phyloP scores from a whole-genome alignment of 2,329 filamentous ascomycete species.

The Diaporthe sp. region DNA sequence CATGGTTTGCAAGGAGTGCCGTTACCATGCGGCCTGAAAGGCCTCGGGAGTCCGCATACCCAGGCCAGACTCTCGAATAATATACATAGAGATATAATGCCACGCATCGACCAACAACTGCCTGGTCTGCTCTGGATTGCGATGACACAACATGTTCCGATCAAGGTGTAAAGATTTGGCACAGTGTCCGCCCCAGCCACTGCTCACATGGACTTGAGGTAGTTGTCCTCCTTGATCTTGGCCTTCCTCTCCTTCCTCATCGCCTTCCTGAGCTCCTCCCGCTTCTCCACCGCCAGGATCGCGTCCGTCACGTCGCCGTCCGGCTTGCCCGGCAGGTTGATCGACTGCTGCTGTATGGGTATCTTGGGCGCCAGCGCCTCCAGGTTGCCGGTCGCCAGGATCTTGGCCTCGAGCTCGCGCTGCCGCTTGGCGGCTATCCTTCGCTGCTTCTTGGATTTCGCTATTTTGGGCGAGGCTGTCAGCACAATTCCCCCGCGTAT shows the following conservation, averaged over 20 bases:
- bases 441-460: constrained; percentile 88
- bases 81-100: constrained; percentile 16
- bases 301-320: constrained; percentile 60
- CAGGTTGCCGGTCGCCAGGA: constrained; percentile 76
- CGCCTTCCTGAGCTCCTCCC: constrained; percentile 75
- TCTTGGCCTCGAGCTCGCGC: constrained; percentile 67
- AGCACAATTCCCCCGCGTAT: neutral
- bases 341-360: constrained; percentile 81
- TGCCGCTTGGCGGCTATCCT: constrained; percentile 77
- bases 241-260: constrained; percentile 82
- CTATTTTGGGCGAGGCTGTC: constrained; percentile 55
- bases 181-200: neutral
- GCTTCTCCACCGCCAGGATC: constrained; percentile 61
- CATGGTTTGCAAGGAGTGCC: neutral
- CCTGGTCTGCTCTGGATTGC: neutral
- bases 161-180: neutral
- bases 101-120: neutral
- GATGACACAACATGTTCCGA: neutral
- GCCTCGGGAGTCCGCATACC: neutral
- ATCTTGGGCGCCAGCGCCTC: constrained; percentile 77
- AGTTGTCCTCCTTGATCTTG: constrained; percentile 88
- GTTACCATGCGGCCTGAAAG: neutral
- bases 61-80: neutral
- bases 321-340: constrained; percentile 75
- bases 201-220: constrained; percentile 81